These are phyloP conservation scores for Plasmopara muralis DNA, from an alignment of 352 stramenopile species.

Conservation along the genomic window DNA sequence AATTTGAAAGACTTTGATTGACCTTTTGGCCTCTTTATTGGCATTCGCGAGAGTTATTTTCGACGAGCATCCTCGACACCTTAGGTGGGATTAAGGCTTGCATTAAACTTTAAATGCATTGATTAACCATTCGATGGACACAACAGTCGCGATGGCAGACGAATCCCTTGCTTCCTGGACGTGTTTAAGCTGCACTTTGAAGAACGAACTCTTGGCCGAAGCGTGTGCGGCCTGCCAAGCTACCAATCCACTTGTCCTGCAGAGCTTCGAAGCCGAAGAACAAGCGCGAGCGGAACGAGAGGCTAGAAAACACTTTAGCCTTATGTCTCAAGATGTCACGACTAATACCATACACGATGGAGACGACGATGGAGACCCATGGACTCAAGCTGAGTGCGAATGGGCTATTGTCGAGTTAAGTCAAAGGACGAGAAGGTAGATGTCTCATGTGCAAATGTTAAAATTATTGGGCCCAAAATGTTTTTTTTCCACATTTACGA, in stretches of 20 bases:
- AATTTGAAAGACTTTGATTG: too few species aligned
- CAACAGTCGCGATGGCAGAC: slow-evolving; percentile 19
- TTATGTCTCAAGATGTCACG: slow-evolving; percentile 34
- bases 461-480: too few species aligned
- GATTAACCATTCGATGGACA: not conserved
- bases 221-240: slow-evolving; percentile 52
- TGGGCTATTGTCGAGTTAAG: slow-evolving; percentile 58
- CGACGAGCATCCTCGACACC: slow-evolving; percentile 6
- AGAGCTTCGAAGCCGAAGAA: slow-evolving; percentile 47
- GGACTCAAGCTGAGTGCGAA: slow-evolving; percentile 58
- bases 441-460: too few species aligned
- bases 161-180: slow-evolving; percentile 34
- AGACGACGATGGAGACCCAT: slow-evolving; percentile 42
- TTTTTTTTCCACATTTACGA: slow-evolving; percentile 13
- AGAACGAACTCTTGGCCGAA: slow-evolving; percentile 51
- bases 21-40: too few species aligned
- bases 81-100: slow-evolving; percentile 2
- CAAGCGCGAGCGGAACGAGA: slow-evolving; percentile 13
- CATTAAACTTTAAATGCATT: slow-evolving; percentile 1
- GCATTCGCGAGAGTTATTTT: slow-evolving; percentile 8
- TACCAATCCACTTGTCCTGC: slow-evolving; percentile 63
- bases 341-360: slow-evolving; percentile 22
- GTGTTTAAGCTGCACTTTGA: slow-evolving; percentile 49
- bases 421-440: slow-evolving; percentile 29
- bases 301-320: slow-evolving; percentile 6